Evolutionary conservation across 371 early-diverging fungal genomes (phyloP).

Genomic region (Fennellomyces sp.): DNA sequence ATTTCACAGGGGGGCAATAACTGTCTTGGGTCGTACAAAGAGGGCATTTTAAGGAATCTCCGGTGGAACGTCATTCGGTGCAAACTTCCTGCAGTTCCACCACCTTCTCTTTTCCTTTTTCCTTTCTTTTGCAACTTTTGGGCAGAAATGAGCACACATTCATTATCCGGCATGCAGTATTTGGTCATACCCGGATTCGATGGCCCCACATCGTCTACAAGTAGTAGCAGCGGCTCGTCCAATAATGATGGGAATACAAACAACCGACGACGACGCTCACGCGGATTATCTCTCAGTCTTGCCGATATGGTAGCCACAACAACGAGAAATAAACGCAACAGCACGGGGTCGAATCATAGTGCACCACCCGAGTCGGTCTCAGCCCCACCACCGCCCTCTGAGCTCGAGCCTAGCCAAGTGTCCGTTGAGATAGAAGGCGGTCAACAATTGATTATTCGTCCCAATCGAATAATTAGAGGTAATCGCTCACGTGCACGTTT

Average conservation of each 20-base stretch:
- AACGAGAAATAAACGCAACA: conserved; percentile 1
- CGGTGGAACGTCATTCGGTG: background rate
- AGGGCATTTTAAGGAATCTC: background rate
- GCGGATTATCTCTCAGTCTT: conserved; percentile 10
- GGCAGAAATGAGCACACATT: background rate
- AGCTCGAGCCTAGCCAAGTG: conserved; percentile 1
- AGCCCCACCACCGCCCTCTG: background rate
- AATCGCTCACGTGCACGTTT: background rate
- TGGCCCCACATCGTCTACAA: background rate
- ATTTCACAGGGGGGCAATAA: too few relatives aligned
- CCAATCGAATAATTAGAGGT: conserved; percentile 48
- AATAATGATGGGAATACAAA: background rate
- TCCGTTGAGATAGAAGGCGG: conserved; percentile 50
- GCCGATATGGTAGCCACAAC: conserved; percentile 8
- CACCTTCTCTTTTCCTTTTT: background rate
- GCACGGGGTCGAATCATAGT: conserved; percentile 1
- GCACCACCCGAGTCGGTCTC: background rate
- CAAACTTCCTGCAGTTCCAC: background rate
- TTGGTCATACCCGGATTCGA: background rate
- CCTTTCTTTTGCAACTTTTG: background rate
- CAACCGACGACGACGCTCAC: conserved; percentile 5
- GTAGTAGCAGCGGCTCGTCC: background rate
- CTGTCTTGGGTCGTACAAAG: background rate
- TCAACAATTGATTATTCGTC: conserved; percentile 44
- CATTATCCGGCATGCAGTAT: background rate